Base-by-base conservation (phyloP, 208 protist species). In the Leishmania guyanensis region DNA sequence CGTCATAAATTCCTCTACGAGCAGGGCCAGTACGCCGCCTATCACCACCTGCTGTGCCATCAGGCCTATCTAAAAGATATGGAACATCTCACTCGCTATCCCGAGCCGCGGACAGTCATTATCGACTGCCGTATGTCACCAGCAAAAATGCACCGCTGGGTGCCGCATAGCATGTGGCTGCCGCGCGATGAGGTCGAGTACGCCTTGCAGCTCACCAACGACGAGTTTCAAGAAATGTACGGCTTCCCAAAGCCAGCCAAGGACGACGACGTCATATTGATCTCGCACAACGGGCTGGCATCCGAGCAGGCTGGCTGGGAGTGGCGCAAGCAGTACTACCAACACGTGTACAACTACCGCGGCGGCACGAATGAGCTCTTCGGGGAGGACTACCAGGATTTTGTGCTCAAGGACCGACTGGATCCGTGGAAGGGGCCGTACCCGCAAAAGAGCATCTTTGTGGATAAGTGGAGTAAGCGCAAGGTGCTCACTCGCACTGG, bases 331-430 rank as follows among this genome's bases (percentile, higher is more conserved):
- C 89, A 93, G 86, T 96, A 89, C 86, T 97, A 90, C 81, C 91
- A 94, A 70, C 94, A 98, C 85, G 93, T 98, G 10, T 98, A 98
- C 86, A 98, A 98, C 82, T 98, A 96, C 83, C 92, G 94, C 74
- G 92, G 92, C 46, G 94, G 94, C 56, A 96, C 94, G 29, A 98
- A 98, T 79, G 94, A 98, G 70, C 84, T 96, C 6, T 98, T 97
- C 86, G 90, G 91, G 17, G 94, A 98, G 74, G 29, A 78, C 39
- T 98, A 98, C 72, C 85, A 89, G 62, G 94, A 98, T 80, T 91
- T 94, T 78, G 82, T 87, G 10, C 53, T 95, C 8, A 95, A 94
- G 85, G 90, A 94, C 20, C 82, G 85, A 36, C 85, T 98, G 2
- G 88, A 94, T 70, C 92, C 93, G 39, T 98, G 94, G 94, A 98